Evolutionary conservation across 2,329 filamentous ascomycete species (phyloP).

Genomic region (Trichophyton benhamiae): DNA sequence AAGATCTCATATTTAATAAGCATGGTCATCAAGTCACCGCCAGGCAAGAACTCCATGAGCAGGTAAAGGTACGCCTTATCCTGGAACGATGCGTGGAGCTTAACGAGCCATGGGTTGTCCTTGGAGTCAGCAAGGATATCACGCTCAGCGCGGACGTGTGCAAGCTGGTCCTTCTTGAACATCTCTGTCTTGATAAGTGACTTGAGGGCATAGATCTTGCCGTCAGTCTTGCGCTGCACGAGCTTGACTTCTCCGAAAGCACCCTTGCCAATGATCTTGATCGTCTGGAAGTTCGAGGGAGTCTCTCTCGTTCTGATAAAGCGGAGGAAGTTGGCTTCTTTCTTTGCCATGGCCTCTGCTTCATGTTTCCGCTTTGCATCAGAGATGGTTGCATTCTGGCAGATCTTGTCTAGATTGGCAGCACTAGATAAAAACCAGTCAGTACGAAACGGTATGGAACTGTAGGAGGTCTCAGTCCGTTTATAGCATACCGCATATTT

Average conservation of each 20-base stretch:
- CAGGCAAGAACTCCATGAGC: slow-evolving; percentile 98
- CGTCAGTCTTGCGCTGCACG: slow-evolving; percentile 89
- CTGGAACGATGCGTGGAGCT: slow-evolving; percentile 96
- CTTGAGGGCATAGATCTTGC: slow-evolving; percentile 97
- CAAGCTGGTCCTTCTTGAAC: slow-evolving; percentile 98
- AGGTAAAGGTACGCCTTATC: slow-evolving; percentile 94
- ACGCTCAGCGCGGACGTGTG: slow-evolving; percentile 92
- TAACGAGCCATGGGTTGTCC: slow-evolving; percentile 99
- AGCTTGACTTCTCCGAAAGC: slow-evolving; percentile 97
- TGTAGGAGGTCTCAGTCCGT: no score
- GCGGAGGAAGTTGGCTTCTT: slow-evolving; percentile 94
- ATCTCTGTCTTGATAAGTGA: slow-evolving; percentile 97
- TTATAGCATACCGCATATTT: slow-evolving; percentile 68
- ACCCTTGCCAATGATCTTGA: slow-evolving; percentile 98
- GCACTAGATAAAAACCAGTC: slow-evolving; percentile 45
- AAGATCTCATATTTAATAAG: slow-evolving; percentile 99
- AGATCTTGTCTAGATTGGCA: slow-evolving; percentile 77
- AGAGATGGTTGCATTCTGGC: slow-evolving; percentile 63
- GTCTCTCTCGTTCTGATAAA: slow-evolving; percentile 96
- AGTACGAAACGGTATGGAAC: neutral
- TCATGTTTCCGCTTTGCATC: slow-evolving; percentile 70
- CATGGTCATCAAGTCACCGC: slow-evolving; percentile 99
- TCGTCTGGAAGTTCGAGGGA: slow-evolving; percentile 84
- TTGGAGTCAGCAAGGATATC: slow-evolving; percentile 89
- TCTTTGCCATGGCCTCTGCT: slow-evolving; percentile 69